Conservation (phyloP, 2,329 filamentous ascomycete genomes). For the Nothomitra cinnamomea region DNA sequence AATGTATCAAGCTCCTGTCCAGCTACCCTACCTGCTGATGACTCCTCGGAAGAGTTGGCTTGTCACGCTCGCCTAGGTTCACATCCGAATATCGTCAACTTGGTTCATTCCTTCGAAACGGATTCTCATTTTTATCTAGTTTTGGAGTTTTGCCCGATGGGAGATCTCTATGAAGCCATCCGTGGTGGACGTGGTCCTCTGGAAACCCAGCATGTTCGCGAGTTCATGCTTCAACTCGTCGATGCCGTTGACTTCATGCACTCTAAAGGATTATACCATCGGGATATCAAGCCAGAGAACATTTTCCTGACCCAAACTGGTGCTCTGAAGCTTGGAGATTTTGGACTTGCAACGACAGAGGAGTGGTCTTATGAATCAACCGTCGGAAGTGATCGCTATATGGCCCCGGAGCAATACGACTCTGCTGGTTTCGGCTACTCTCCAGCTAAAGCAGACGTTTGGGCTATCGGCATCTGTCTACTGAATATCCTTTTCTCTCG, state of each 20-base stretch:
- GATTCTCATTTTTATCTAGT: constrained; percentile 80
- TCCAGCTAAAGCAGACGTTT: constrained; percentile 83
- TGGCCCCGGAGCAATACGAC: constrained; percentile 97
- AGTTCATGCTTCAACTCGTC: constrained; percentile 91
- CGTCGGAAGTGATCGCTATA: constrained; percentile 95
- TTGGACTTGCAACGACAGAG: constrained; percentile 80
- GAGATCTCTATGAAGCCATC: constrained; percentile 95
- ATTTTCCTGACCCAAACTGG: constrained; percentile 83
- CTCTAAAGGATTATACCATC: constrained; percentile 78
- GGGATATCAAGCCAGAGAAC: constrained; percentile 99
- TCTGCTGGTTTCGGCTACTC: constrained; percentile 77
- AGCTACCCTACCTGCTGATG: constrained; percentile 56
- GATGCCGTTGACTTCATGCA: constrained; percentile 84
- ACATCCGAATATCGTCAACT: constrained; percentile 87
- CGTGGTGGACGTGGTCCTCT: constrained; percentile 72
- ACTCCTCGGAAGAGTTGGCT: constrained; percentile 63
- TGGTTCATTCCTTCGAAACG: constrained; percentile 83
- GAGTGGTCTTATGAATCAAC: constrained; percentile 83
- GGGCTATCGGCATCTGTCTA: constrained; percentile 92
- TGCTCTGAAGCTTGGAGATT: constrained; percentile 90
- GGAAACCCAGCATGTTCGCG: constrained; percentile 90
- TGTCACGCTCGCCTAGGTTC: constrained; percentile 63
- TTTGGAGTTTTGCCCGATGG: constrained; percentile 86
- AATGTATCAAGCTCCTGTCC: constrained; percentile 41
- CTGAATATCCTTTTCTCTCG: constrained; percentile 93